phyloP scores from a whole-genome alignment of 306 rosid genomes.

The Vigna trinervia region DNA sequence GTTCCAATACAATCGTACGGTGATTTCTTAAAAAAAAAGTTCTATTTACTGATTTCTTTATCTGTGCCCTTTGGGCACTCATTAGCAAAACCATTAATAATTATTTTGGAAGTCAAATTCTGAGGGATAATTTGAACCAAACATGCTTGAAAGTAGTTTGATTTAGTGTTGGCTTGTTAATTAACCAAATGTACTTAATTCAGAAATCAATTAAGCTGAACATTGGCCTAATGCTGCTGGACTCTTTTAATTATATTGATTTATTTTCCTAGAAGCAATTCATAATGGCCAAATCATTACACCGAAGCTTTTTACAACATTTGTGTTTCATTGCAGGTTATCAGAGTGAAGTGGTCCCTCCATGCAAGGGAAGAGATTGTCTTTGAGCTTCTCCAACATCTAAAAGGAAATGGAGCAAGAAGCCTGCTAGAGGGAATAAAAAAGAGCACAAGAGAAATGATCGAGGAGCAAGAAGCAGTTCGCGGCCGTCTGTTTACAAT shows the following conservation, averaged over 20 bases:
- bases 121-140: neutral
- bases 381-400: slow-evolving; percentile 88
- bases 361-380: slow-evolving; percentile 95
- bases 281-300: neutral
- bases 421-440: slow-evolving; percentile 64
- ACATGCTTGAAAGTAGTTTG: no score
- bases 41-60: neutral
- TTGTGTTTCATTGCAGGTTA: slow-evolving; percentile 68
- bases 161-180: no score
- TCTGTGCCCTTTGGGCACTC: neutral
- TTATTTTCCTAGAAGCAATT: no score
- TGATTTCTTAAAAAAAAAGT: neutral
- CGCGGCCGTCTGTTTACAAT: slow-evolving; percentile 92
- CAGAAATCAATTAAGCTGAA: no score
- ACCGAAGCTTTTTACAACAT: slow-evolving; percentile 29
- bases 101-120: slow-evolving; percentile 17
- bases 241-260: no score
- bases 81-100: neutral
- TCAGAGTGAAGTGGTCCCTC: slow-evolving; percentile 97
- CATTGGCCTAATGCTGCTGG: no score
- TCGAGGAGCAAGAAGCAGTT: slow-evolving; percentile 98
- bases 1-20: neutral
- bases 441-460: slow-evolving; percentile 83
- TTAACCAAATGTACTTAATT: no score
- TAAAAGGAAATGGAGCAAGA: slow-evolving; percentile 72